Evolutionary conservation across 2,329 filamentous ascomycete genomes (phyloP).

Genomic region (Botryotinia globosa): DNA sequence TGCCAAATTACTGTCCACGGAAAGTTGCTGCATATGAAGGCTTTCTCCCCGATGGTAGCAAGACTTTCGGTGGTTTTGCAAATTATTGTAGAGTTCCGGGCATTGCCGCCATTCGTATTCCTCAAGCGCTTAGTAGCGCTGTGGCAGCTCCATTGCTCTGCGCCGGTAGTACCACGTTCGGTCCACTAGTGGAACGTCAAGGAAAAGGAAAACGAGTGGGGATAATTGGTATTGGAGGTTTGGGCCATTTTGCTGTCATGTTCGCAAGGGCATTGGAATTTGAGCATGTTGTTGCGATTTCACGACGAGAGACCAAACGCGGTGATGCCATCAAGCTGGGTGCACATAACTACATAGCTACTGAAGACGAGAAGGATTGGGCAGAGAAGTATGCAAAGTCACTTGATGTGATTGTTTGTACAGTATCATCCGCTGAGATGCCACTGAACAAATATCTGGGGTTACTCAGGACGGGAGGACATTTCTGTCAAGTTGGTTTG

Average conservation of each 20-base stretch:
- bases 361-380: constrained; percentile 56
- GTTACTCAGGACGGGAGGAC: constrained; percentile 57
- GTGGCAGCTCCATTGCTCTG: constrained; percentile 68
- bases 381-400: constrained; percentile 49
- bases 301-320: constrained; percentile 56
- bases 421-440: constrained; percentile 57
- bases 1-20: constrained; percentile 18
- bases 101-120: constrained; percentile 60
- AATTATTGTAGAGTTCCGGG: constrained; percentile 51
- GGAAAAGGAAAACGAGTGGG: constrained; percentile 70
- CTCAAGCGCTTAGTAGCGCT: constrained; percentile 49
- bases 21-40: constrained; percentile 13
- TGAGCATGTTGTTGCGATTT: constrained; percentile 63
- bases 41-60: constrained; percentile 5
- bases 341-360: constrained; percentile 55
- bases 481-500: constrained; percentile 63
- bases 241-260: constrained; percentile 71
- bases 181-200: constrained; percentile 63
- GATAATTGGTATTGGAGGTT: constrained; percentile 61
- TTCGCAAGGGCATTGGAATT: constrained; percentile 69
- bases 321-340: constrained; percentile 61
- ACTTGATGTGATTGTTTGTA: constrained; percentile 59
- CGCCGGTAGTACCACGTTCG: constrained; percentile 71
- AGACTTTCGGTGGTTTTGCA: constrained; percentile 34
- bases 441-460: constrained; percentile 59